Evolutionary conservation across 768 basidiomycete species (phyloP), one percentile per base, ranked within the genome.

Genomic region (Boletus rubroflammeus): DNA sequence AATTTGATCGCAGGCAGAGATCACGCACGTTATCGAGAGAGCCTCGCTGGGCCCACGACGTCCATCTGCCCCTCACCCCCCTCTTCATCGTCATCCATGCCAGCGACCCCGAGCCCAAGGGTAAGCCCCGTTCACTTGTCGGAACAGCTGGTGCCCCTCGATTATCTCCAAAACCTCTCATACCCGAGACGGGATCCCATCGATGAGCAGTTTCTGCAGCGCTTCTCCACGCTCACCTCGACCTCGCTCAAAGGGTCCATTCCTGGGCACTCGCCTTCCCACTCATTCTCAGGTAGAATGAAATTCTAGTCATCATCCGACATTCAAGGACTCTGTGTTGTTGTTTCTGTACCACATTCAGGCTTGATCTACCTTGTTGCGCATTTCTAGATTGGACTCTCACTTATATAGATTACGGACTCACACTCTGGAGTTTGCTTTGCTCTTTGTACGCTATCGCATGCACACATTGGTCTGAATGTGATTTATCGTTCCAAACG

Each of bases 201-300:
- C 23, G 86, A 87, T 62, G 85, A 86, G 60, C 81, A 82, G 54
- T 72, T 84, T 51, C 71, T 88, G 46, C 78, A 81, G 59, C 79
- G 81, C 25, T 83, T 88, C 62, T 73, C 76, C 38, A 73, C 65
- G 0, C 55, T 68, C 38, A 48, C 66, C 8, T 61, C 59, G 46
- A 50, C 61, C 19, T 38, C 56, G 21, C 57, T 62, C 47, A 70
- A 66, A 36, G 55, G 53, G 3, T 11, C 55, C 5, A 15, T 50
- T n/a, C n/a, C 57, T 10, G 56, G 21, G 9, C 58, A 61, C 51
- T 50, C 66, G 1, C 62, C 50, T 42, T 17, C 65, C 3, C 60
- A 52, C 17, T 57, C 66, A 28, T 59, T 63, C 60, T 67, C 68
- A 5, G 62, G 64, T 19, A 66, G 66, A 62, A 62, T 68, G 66